A percentile compares a stretch with the other conserved stretches of the same genome.
These are phyloP conservation scores for Colletotrichum magnum DNA, from an alignment of 2,329 filamentous ascomycete species.

Conservation along the genomic window DNA sequence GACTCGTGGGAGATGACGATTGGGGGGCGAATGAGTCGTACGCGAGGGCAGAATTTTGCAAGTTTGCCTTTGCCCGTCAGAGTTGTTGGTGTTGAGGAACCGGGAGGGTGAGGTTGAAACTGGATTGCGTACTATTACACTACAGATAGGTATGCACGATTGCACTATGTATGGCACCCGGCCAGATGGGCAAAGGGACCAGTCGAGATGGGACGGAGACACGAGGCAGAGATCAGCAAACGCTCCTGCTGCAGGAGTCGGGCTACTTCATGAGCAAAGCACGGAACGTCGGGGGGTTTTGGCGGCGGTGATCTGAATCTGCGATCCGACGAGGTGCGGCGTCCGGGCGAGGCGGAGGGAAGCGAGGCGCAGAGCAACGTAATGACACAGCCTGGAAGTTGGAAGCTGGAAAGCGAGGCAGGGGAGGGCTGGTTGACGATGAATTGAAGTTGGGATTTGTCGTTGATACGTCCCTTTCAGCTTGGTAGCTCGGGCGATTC, in stretches of 20 bases:
- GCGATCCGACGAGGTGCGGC: slow-evolving; percentile 15
- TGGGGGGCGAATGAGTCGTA: slow-evolving; percentile 23
- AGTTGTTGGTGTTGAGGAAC: neutral
- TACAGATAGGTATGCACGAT: too few relatives aligned
- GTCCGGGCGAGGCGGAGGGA: slow-evolving; percentile 3
- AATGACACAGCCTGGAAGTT: neutral
- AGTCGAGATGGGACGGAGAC: slow-evolving; percentile 2
- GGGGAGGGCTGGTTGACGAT: too few relatives aligned
- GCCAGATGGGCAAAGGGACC: neutral
- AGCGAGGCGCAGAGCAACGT: neutral
- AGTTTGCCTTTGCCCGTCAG: neutral
- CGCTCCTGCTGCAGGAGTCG: slow-evolving; percentile 15
- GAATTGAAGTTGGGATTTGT: too few relatives aligned
- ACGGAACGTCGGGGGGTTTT: slow-evolving; percentile 3
- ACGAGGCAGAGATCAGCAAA: slow-evolving; percentile 24
- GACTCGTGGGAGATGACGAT: slow-evolving; percentile 18
- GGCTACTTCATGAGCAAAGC: neutral
- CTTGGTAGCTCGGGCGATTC: too few relatives aligned
- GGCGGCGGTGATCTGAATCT: slow-evolving; percentile 18
- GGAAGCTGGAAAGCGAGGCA: too few relatives aligned
- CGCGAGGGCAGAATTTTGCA: neutral
- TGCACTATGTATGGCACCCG: neutral
- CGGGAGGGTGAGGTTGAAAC: neutral
- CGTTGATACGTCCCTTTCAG: too few relatives aligned
- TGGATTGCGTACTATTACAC: neutral